Evolutionary conservation across 139 green algal genomes (phyloP), one percentile per base, ranked within the genome.

Genomic region (Eudorina sp.): DNA sequence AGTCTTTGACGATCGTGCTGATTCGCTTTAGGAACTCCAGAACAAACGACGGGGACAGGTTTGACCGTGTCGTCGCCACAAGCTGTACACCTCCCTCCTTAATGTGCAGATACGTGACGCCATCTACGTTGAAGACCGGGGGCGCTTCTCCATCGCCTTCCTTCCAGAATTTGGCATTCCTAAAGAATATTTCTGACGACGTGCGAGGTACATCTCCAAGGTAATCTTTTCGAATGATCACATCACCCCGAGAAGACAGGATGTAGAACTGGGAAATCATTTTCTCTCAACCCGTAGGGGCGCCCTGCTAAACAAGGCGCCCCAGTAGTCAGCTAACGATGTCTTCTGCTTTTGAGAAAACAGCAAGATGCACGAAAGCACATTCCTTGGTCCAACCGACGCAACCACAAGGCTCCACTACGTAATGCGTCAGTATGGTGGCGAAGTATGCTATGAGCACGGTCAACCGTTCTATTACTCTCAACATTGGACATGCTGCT

Each of bases 251-350:
- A 0, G 95, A 95, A 0, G 94, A 97, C 1, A 99, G 89, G 31
- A 99, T 94, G 76, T 98, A 98, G 73, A 99, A 95, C 88, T 99
- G 97, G 0, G 94, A 97, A 29, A 99, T 97, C 95, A 97, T 96
- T n/a, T 40, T 40, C 27, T n/a, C 40, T 7, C 11, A 9, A 40
- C 70, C 70, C 70, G 55, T 27, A 55, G 70, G 70, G 70, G 70
- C 70, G 70, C 70, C 70, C 41, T 41, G 41, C n/a, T 41, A 18
- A 58, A 25, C 7, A 58, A 79, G 70, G 70, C 70, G 70, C 70
- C 70, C 70, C 70, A 14, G 58, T n/a, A n/a, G n/a, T n/a, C n/a
- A n/a, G n/a, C n/a, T n/a, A n/a, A n/a, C n/a, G n/a, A n/a, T n/a
- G n/a, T n/a, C n/a, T n/a, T n/a, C n/a, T n/a, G n/a, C n/a, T n/a